Conservation (phyloP, 106 monocot species). For the Dendrobium huoshanense region DNA sequence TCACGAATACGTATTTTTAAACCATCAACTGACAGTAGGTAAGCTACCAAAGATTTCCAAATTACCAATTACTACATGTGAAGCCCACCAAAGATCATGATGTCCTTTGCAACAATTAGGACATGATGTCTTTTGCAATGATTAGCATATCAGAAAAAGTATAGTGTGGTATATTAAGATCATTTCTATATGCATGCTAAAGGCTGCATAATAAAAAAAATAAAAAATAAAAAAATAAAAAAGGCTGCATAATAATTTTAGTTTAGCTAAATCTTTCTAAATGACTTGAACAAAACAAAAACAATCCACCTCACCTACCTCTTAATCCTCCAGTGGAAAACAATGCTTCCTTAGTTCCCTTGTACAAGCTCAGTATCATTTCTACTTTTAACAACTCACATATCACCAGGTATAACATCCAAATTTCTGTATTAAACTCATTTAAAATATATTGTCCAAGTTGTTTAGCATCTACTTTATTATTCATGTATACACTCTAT, state of each 20-base stretch:
- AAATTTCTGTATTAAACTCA: neutral
- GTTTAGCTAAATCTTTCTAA: neutral
- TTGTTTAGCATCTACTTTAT: neutral
- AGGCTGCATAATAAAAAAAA: too few species aligned
- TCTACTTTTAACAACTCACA: neutral
- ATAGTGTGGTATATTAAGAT: neutral
- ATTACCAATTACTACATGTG: too few species aligned
- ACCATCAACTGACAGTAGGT: neutral
- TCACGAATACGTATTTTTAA: neutral
- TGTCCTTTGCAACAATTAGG: too few species aligned
- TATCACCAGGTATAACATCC: neutral
- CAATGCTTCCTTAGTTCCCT: neutral
- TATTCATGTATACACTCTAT: neutral
- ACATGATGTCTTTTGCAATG: too few species aligned
- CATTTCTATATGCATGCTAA: too few species aligned
- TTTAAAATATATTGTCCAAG: neutral
- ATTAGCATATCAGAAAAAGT: too few species aligned
- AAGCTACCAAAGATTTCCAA: too few species aligned
- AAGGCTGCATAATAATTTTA: too few species aligned
- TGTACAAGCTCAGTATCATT: neutral
- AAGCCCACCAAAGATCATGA: neutral
- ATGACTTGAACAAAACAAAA: neutral
- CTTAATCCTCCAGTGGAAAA: neutral
- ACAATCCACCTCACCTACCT: neutral
- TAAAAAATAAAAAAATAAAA: too few species aligned